Base-by-base conservation (phyloP, 306 rosid genomes). In the Prunus fruticosa region DNA sequence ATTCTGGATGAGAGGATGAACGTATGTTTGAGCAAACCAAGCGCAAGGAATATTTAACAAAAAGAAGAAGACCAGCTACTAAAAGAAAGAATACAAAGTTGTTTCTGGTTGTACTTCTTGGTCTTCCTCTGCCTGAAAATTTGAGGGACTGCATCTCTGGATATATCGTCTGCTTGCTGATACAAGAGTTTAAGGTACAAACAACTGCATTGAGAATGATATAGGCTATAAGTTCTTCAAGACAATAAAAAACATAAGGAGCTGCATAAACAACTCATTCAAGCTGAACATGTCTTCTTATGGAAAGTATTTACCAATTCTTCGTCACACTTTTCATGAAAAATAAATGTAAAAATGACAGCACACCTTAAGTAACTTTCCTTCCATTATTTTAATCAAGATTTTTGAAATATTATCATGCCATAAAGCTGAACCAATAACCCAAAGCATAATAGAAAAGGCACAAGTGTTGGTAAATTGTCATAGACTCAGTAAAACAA, bases 131-230 rank as follows among this genome's bases (percentile, higher is more conserved):
- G 91, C 82, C 30, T 81, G 88, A 94, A 91, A 76, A 92, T 86
- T 82, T 82, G 82, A 60, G 98, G 97, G 79, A 94, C 86, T 53
- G 70, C 60, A 76, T 94, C 97, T 76, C 85, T 82, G 61, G 97
- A 90, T 71, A 94, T 67, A 77, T 80, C 91, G 85, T 94, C 98
- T 1, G 84, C 90, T 49, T 90, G 91, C 80, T 56, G 86, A 86
- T 81, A 94, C 82, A 94, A 85, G 78, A 94, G 97, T 81, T 86
- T 90, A 82, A 94, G 98, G 89, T 90, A 94, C 89, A 94, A 82
- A 89, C 88, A 91, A 77, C 97, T 94, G 91, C 86, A 80, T 66
- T 69, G 68, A 50, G 75, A 79, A 83, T 74, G 62, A 67, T 61
- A 71, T 68, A 73, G 80, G 68, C 79, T 34, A 79, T 58, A 58